Base-by-base conservation (phyloP, 164 flowering plant species). In the Annona squamosa region DNA sequence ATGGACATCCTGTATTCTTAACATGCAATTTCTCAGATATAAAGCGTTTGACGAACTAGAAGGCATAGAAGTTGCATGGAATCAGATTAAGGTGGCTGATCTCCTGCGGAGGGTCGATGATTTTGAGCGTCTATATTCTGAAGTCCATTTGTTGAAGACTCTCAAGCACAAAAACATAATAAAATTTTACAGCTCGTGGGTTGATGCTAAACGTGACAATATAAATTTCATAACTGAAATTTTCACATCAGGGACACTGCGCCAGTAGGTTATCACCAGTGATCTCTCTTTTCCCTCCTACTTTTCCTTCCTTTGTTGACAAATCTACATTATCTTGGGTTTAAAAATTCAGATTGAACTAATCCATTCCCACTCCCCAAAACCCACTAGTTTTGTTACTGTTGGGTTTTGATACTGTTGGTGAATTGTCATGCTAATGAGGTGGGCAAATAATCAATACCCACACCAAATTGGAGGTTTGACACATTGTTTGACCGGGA, bases 61-160 rank as follows among this genome's bases (percentile, higher is more conserved):
- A 84, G 99, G 99, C 45, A 88, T 96, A 26, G 99, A 93, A 83
- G 98, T 96, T 69, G 99, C 99, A 13, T 96, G 99, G 99, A 93
- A 96, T 85, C 98, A 96, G 83, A 86, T 93, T 67, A 96, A 87
- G 80, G 84, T 93, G 69, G 80, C 88, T 4, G 98, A 91, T 78
- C 84, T 92, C 26, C 79, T 96, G 80, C 81, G 89, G 10, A 82
- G 87, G 66, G 79, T 90, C 0, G 95, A 83, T 16, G 97, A 93
- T 74, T 74, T 92, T 80, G 99, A 96, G 70, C 93, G 93, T 67
- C 84, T 96, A 0, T 90, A 90, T 74, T 91, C 97, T 0, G 99
- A 96, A 81, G 97, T 96, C 76, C 94, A 90, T 81, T 84, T 96
- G 85, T 91, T 96, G 7, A 93, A 96, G 83, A 93, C 98, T 7